Evolutionary conservation across 148 eudicot genomes (phyloP), one percentile per base, ranked within the genome.

Genomic region (Spergularia bocconei): DNA sequence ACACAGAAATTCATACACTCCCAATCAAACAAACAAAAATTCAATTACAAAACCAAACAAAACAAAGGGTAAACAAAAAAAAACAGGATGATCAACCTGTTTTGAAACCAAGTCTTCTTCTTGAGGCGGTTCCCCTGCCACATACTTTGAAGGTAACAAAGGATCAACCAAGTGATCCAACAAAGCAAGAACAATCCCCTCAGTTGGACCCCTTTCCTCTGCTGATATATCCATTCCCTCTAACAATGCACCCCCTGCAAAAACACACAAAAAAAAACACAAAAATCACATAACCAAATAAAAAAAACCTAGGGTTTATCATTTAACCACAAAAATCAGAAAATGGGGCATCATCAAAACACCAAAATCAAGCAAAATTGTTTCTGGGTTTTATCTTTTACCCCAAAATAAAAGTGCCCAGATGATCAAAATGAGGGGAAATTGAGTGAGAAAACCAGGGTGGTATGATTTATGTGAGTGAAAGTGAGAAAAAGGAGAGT

Each of bases 111-210:
- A 71, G 23, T 81, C 85, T 66, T 93, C 88, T 41, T 83, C 74
- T 4, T 75, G 67, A 65, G 81, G 81, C 11, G 90, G 65, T 9
- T 82, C 76, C 41, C 68, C 58, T 21, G 53, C 44, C 57, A 16
- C 36, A 38, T 82, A 77, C 77, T 58, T 85, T 12, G 70, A 60
- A 19, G 98, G 96, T 70, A 93, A 75, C 82, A 82, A 44, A 33
- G 98, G 96, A 64, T 86, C 91, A 71, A 93, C 93, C 79, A 93
- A 82, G 63, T 81, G 78, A 56, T 93, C 93, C 79, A 93, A 41
- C 67, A 93, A 77, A 50, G 98, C 93, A 69, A 75, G 33, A n/a
- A 93, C 63, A 14, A 82, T 84, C 51, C 84, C 93, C 76, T 91
- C 85, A 7, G 84, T 78, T 6, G 87, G 78, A 68, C 82, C 83